Evolutionary conservation across 2,329 filamentous ascomycete species (phyloP), one percentile per base, ranked within the genome.

Genomic region (Triangularia setosa): DNA sequence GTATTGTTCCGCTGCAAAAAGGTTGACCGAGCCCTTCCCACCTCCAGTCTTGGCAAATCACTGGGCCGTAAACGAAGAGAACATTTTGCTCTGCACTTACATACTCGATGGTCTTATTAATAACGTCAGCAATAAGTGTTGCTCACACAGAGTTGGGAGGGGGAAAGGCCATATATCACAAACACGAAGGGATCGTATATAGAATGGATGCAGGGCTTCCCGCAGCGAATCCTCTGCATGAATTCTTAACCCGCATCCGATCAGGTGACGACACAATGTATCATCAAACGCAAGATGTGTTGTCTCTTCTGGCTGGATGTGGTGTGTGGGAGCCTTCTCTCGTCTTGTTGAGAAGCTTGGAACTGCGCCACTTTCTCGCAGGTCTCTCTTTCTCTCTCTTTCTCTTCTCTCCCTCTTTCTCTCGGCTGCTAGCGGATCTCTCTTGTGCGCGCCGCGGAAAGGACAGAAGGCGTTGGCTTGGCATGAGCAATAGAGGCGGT

Each of bases 181-280:
- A 69, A 69, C 68, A 66, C 55, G 63, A 66, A 63, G 60, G 61
- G 61, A 40, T 48, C 40, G 40, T 48, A 48, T 21, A 21, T 18
- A 54, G 62, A 28, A 55, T 56, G 54, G 61, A 60, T 65, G 64
- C 66, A 65, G 44, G 61, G 33, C 33, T 23, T n/a, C 30, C 55
- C 40, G n/a, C 40, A 48, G n/a, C 40, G 7, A 21, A 23, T 48
- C 33, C 30, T 58, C 25, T 61, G 65, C 69, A 69, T 69, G 64
- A 69, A 67, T 62, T 63, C 65, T 64, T 65, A 62, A 68, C 65
- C 65, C 68, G 62, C 68, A 66, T 62, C 60, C 60, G 62, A 65
- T 70, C 69, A 70, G 68, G 69, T 70, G 69, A 70, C 60, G 65
- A 68, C 69, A 68, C 53, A 64, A 66, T 67, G 69, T 66, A 64